A percentile compares a stretch with the other conserved stretches of the same genome.
Conservation (phyloP, 495 filamentous ascomycete species). For the Penicillium longicatenatum region DNA sequence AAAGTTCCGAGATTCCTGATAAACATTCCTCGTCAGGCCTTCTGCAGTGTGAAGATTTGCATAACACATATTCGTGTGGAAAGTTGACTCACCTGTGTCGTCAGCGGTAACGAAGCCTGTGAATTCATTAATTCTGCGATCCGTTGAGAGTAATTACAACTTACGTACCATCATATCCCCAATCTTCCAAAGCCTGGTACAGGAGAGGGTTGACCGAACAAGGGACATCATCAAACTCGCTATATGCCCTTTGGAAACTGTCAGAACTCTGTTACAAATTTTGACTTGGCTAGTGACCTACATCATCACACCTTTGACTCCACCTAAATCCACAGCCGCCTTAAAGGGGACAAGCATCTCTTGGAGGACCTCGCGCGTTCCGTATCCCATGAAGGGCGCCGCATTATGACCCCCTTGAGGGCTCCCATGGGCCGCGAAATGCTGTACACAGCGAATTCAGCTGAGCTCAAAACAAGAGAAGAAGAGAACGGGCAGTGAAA, state of each 20-base stretch:
- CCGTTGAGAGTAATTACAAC: no score
- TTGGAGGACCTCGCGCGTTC: conserved; percentile 9
- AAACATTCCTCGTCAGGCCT: no score
- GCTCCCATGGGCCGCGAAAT: conserved; percentile 14
- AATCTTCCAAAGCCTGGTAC: conserved; percentile 11
- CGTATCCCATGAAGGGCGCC: conserved; percentile 16
- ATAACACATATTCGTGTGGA: neutral
- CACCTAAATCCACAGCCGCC: conserved; percentile 13
- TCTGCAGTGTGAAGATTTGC: no score
- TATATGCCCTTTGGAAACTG: conserved; percentile 9
- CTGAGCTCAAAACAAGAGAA: neutral
- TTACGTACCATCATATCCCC: conserved; percentile 11
- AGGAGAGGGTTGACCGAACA: conserved; percentile 13
- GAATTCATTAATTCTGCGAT: neutral
- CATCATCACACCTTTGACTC: conserved; percentile 18
- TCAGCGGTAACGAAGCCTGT: conserved; percentile 13
- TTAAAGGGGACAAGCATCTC: conserved; percentile 17
- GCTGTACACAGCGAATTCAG: no score
- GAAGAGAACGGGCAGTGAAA: neutral
- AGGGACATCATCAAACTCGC: conserved; percentile 16
- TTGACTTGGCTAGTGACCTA: neutral
- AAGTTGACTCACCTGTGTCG: conserved; percentile 4
- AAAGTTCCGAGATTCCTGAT: conserved; percentile 7
- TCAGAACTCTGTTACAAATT: neutral
- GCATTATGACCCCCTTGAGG: conserved; percentile 15